Conservation (phyloP, 164 flowering plant species). For the Nymphaea colorata region DNA sequence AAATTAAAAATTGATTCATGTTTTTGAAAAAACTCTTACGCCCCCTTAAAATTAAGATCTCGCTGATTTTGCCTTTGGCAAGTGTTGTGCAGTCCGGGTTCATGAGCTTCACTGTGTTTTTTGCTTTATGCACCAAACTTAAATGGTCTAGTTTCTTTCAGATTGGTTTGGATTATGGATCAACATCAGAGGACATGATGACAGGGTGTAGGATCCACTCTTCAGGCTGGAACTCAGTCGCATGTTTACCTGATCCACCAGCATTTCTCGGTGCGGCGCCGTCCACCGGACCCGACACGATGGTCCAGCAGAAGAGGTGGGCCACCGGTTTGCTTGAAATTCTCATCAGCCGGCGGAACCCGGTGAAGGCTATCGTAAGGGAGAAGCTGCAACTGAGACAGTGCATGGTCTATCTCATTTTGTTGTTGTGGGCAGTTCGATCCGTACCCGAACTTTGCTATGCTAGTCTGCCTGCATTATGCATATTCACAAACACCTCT, state of each 20-base stretch:
- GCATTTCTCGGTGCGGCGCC: conserved; percentile 57
- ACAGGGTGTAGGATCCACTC: conserved; percentile 43
- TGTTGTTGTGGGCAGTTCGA: conserved; percentile 17
- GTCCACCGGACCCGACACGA: conserved; percentile 12
- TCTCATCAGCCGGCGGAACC: conserved; percentile 22
- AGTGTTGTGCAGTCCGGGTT: too few species aligned
- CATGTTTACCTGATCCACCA: conserved; percentile 20
- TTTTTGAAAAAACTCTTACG: too few species aligned
- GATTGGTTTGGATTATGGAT: conserved; percentile 59
- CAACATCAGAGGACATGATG: conserved; percentile 35
- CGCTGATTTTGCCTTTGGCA: not conserved
- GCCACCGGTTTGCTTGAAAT: conserved; percentile 44
- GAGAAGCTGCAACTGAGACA: conserved; percentile 33
- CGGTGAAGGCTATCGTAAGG: conserved; percentile 15
- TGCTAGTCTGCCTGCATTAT: conserved; percentile 36
- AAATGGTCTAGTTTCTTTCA: conserved; percentile 6
- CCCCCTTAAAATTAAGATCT: not conserved
- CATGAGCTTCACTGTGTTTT: not conserved
- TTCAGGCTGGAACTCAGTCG: conserved; percentile 32
- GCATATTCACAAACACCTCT: conserved; percentile 31
- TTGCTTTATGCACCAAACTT: not conserved
- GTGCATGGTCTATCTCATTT: conserved; percentile 19
- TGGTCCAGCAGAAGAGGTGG: conserved; percentile 52
- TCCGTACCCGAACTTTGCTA: conserved; percentile 45
- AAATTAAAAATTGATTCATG: too few species aligned